Percentiles rank a stretch among this genome's conserved stretches.
These are phyloP conservation scores for Tuber brumale DNA, from an alignment of 495 filamentous ascomycete genomes.

Conservation along the genomic window DNA sequence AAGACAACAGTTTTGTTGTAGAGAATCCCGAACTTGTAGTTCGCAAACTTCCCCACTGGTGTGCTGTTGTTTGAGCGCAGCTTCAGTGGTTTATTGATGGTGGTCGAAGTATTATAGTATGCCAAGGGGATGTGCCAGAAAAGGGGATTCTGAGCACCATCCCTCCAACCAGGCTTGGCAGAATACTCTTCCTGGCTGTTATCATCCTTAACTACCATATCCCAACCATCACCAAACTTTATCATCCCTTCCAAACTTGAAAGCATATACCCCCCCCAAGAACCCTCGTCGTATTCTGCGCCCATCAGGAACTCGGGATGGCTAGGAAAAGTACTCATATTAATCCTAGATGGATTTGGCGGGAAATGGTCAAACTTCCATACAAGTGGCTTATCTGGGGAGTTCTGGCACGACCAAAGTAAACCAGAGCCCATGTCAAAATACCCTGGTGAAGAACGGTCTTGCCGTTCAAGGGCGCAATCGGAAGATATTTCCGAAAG, in stretches of 20 bases:
- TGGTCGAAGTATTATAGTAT: constrained; percentile 20
- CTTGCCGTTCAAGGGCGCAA: constrained; percentile 12
- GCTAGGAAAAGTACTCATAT: constrained; percentile 20
- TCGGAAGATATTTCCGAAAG: constrained; percentile 9
- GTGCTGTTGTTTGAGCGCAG: neutral
- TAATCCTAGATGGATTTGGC: neutral
- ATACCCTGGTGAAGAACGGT: constrained; percentile 15
- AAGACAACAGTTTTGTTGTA: constrained; percentile 37
- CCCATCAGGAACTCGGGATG: constrained; percentile 21
- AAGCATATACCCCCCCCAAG: constrained; percentile 36
- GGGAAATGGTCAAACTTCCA: constrained; percentile 29
- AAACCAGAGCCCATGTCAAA: constrained; percentile 30
- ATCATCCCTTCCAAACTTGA: constrained; percentile 23
- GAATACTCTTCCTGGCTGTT: constrained; percentile 16
- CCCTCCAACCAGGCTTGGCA: constrained; percentile 17
- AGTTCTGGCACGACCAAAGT: constrained; percentile 33
- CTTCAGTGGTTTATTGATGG: neutral
- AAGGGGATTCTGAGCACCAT: constrained; percentile 34
- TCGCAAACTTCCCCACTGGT: neutral
- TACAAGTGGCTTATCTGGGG: constrained; percentile 17
- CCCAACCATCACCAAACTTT: constrained; percentile 10
- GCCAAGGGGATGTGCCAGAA: constrained; percentile 34
- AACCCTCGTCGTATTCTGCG: constrained; percentile 24
- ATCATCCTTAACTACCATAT: constrained; percentile 1
- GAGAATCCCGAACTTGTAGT: constrained; percentile 32